Base-by-base conservation (phyloP, 2,329 filamentous ascomycete species). In the Rhexocercosporidium sp. region DNA sequence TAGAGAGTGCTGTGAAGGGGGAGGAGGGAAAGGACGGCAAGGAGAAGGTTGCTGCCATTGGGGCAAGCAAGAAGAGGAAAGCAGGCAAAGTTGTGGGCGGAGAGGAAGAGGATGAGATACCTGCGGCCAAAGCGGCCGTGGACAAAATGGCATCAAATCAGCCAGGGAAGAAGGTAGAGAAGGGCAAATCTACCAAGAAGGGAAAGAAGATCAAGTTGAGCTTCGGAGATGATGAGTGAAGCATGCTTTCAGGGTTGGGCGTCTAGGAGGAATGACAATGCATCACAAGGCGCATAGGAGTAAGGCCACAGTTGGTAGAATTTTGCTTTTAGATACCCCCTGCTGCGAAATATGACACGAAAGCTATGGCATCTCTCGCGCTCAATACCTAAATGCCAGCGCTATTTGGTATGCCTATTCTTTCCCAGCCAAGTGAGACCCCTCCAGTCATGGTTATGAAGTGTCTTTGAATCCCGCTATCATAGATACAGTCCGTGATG, bases 131-230 rank as follows among this genome's bases (percentile, higher is more conserved):
- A 46, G 56, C 9, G 3, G 9, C 57, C 8, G 34, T 49, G 22
- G 49, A 22, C 60, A 61, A 60, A 31, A 62, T 41, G 20, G 27
- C 56, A 39, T 31, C 44, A 25, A 70, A 60, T 34, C 12, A 56
- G 11, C 56, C 59, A 9, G 68, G 49, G 27, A 77, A 75, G 65
- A 75, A 76, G 31, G 46, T 39, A 14, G 67, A 71, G 47, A 72
- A 75, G 47, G 70, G 67, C 27, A 77, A 76, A 29, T 34, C 31
- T 62, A 74, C 72, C 6, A 77, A 88, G 76, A 78, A 78, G 53
- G 75, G 66, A 1, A 77, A 88, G 76, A 90, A 90, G 80, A 86
- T 91, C 67, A 90, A 90, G 79, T 80, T 91, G 54, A 91, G 88
- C 77, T 91, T 91, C 75, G 86, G 86, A 29, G 85, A 90, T 65